Evolutionary conservation across 2,329 filamentous ascomycete genomes (phyloP), one percentile per base, ranked within the genome.

Genomic region (Aschersonia sp.): DNA sequence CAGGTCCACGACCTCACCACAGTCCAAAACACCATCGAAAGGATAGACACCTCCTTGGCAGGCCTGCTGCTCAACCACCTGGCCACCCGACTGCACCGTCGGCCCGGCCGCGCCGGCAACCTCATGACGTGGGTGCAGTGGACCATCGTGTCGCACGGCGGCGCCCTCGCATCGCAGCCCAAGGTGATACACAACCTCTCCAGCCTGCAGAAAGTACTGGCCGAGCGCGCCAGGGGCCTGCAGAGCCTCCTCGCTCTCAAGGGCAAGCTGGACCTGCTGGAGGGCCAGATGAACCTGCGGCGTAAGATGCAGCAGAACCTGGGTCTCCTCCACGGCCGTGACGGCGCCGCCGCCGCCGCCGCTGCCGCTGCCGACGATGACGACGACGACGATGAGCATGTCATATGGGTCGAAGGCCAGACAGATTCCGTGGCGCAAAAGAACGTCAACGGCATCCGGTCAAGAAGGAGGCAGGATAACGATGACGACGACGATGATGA

Each of bases 41-140:
- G 88, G 47, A 78, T 97, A 50, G 87, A 94, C 56, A 94, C 88
- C 31, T 76, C 81, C 4, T 79, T 96, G 30, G 89, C 92, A 6
- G 83, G 81, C 37, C 75, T 70, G 6, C 75, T 98, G 8, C 77
- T 98, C 49, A 80, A 81, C 58, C 88, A 87, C 63, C 76, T 98
- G 46, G 87, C 92, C 7, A 85, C 94, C 56, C 78, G 89, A 50
- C 78, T 98, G 61, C 83, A 95, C 65, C 79, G 84, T 54, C 80
- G 87, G 43, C 92, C 92, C 1, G 92, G 90, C 4, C 79, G 92
- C 47, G 90, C 92, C 11, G 88, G 89, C 46, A 86, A 83, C 59
- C 77, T 98, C 33, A 89, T 96, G 76, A 79, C 85, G 12, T 98
- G 92, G 89, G 85, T 97, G 42, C 89, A 96, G 66, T 95, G 88